Conservation (phyloP, 495 filamentous ascomycete species). For the Penicillium robsamsonii region DNA sequence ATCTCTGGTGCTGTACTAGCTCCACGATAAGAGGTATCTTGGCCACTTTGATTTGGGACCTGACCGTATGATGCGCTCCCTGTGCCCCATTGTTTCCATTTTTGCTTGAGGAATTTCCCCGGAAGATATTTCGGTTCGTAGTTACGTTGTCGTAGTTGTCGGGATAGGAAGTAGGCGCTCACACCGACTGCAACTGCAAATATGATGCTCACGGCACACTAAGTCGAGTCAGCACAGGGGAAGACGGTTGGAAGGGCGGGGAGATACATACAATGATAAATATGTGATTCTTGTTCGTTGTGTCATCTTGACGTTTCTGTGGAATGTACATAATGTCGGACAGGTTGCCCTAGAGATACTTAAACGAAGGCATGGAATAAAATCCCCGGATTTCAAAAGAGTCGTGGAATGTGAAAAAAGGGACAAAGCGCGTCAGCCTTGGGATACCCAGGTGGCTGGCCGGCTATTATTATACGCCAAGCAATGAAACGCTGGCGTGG, state of each 20-base stretch:
- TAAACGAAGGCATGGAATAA: slow-evolving; percentile 19
- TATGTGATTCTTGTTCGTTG: slow-evolving; percentile 22
- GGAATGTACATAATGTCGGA: slow-evolving; percentile 29
- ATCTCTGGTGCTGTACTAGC: slow-evolving; percentile 29
- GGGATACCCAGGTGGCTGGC: background rate
- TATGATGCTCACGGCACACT: slow-evolving; percentile 39
- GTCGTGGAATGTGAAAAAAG: slow-evolving; percentile 11
- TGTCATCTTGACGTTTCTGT: slow-evolving; percentile 21
- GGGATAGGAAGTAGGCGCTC: slow-evolving; percentile 46
- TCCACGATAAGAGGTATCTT: slow-evolving; percentile 29
- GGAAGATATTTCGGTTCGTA: slow-evolving; percentile 59
- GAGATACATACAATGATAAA: slow-evolving; percentile 28
- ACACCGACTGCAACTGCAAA: slow-evolving; percentile 40
- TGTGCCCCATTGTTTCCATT: slow-evolving; percentile 59
- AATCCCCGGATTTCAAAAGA: slow-evolving; percentile 13
- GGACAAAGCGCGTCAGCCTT: background rate
- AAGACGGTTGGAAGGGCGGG: background rate
- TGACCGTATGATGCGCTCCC: slow-evolving; percentile 44
- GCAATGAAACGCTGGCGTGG: slow-evolving; percentile 4
- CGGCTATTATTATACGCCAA: slow-evolving; percentile 10
- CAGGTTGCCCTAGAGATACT: slow-evolving; percentile 23
- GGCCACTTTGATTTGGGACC: slow-evolving; percentile 31
- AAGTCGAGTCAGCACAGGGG: slow-evolving; percentile 9
- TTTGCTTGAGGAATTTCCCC: slow-evolving; percentile 53
- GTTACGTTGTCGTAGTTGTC: slow-evolving; percentile 47